These are phyloP conservation scores for Cryptococcus sp. DNA, from an alignment of 1,284 basidiomycete species.

Conservation along the genomic window DNA sequence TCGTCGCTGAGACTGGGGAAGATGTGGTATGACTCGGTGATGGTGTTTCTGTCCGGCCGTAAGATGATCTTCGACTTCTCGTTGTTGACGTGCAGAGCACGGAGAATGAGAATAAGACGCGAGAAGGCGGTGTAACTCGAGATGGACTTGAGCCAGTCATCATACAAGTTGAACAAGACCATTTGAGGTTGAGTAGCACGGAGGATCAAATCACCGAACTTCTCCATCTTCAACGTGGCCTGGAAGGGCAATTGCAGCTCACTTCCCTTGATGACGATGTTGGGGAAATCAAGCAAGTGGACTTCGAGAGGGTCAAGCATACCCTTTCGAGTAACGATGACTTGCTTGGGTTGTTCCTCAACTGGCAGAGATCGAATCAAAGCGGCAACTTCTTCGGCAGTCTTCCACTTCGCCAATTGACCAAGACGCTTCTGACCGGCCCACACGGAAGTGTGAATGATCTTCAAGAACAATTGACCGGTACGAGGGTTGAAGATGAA, in stretches of 20 bases:
- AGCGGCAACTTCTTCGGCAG: slow-evolving; percentile 98
- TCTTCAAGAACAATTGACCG: slow-evolving; percentile 96
- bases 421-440: slow-evolving; percentile 99
- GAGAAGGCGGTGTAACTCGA: slow-evolving; percentile 99
- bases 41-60: slow-evolving; percentile 88
- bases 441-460: slow-evolving; percentile 99
- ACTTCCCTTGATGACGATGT: slow-evolving; percentile 99
- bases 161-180: slow-evolving; percentile 98
- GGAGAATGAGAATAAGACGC: slow-evolving; percentile 89
- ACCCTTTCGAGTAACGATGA: slow-evolving; percentile 99
- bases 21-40: slow-evolving; percentile 97
- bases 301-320: slow-evolving; percentile 99
- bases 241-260: slow-evolving; percentile 99
- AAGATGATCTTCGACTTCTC: slow-evolving; percentile 97
- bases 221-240: slow-evolving; percentile 99
- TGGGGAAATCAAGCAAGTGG: slow-evolving; percentile 98
- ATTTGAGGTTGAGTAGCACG: slow-evolving; percentile 98
- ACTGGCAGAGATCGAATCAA: slow-evolving; percentile 95
- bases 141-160: slow-evolving; percentile 99
- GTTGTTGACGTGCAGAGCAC: slow-evolving; percentile 97
- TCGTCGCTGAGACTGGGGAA: slow-evolving; percentile 95
- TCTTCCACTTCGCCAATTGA: slow-evolving; percentile 96
- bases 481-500: slow-evolving; percentile 99
- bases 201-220: slow-evolving; percentile 96
- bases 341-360: slow-evolving; percentile 99